Evolutionary conservation across 225 moss, liverwort and hornwort species (phyloP).

Genomic region (Marchantia polymorpha): DNA sequence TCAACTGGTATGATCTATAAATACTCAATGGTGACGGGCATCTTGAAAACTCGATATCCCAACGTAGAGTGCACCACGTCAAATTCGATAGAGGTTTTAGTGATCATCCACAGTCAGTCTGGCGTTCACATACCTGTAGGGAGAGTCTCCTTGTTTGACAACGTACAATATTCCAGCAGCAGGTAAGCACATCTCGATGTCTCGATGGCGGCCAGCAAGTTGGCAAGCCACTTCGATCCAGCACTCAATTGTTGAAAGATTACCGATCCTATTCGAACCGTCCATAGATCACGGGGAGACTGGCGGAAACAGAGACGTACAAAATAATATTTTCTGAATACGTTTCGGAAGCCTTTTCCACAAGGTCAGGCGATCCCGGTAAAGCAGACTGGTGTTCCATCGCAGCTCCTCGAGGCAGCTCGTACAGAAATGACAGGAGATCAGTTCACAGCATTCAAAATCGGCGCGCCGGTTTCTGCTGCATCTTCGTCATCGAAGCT

Average conservation of each 20-base stretch:
- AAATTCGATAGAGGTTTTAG: too few relatives aligned
- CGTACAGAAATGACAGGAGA: not conserved
- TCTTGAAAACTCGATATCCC: too few relatives aligned
- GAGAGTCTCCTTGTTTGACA: constrained; percentile 48
- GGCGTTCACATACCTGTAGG: constrained; percentile 68
- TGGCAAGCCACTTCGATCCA: constrained; percentile 52
- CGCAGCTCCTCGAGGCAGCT: not conserved
- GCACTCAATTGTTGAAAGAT: constrained; percentile 53
- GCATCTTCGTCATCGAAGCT: not conserved
- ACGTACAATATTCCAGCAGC: constrained; percentile 58
- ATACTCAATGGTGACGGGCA: too few relatives aligned
- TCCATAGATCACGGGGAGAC: constrained; percentile 47
- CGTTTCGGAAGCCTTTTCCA: not conserved
- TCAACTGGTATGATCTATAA: too few relatives aligned
- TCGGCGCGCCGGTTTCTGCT: not conserved
- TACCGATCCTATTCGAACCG: constrained; percentile 48
- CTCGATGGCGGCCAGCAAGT: constrained; percentile 59
- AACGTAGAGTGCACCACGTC: too few relatives aligned
- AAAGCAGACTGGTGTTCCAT: constrained; percentile 16
- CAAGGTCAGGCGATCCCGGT: not conserved
- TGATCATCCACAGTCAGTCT: constrained; percentile 7
- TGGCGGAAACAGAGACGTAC: constrained; percentile 61
- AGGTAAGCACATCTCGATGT: constrained; percentile 58
- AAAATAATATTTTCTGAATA: constrained; percentile 50
- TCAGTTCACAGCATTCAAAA: not conserved